Percentiles rank a stretch among this genome's conserved stretches.
Conservation (phyloP, 305 asterid species). For the Solanum hybrid region DNA sequence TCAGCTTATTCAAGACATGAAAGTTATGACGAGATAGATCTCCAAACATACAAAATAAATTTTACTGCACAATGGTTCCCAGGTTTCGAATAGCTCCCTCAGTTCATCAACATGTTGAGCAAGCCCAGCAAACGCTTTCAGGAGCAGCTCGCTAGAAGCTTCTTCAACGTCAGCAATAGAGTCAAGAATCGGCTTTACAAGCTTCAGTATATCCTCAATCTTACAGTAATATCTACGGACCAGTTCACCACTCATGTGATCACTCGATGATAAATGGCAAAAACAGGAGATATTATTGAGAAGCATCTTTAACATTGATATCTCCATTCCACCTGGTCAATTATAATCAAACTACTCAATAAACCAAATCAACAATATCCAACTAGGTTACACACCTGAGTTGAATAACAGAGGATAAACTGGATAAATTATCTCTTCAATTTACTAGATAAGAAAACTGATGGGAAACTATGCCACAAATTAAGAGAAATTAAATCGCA, state of each 20-base stretch:
- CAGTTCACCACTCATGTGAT: slow-evolving; percentile 48
- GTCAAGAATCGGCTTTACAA: slow-evolving; percentile 56
- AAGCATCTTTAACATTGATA: slow-evolving; percentile 57
- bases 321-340: slow-evolving; percentile 53
- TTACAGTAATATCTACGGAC: slow-evolving; percentile 47
- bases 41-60: slow-evolving; percentile 60
- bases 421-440: neutral
- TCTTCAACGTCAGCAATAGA: slow-evolving; percentile 42
- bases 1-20: neutral
- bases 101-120: slow-evolving; percentile 51
- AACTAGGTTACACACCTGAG: neutral
- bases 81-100: slow-evolving; percentile 56
- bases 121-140: slow-evolving; percentile 44
- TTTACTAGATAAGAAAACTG: neutral
- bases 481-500: neutral
- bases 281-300: slow-evolving; percentile 48
- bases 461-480: neutral
- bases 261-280: slow-evolving; percentile 44
- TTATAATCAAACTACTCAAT: neutral
- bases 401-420: neutral
- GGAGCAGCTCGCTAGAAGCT: slow-evolving; percentile 49
- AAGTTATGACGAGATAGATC: slow-evolving; percentile 12
- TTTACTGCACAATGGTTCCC: slow-evolving; percentile 81
- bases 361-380: neutral
- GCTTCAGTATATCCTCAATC: slow-evolving; percentile 60